Evolutionary conservation across 2,329 filamentous ascomycete species (phyloP).

Genomic region (Botrytis deweyae): DNA sequence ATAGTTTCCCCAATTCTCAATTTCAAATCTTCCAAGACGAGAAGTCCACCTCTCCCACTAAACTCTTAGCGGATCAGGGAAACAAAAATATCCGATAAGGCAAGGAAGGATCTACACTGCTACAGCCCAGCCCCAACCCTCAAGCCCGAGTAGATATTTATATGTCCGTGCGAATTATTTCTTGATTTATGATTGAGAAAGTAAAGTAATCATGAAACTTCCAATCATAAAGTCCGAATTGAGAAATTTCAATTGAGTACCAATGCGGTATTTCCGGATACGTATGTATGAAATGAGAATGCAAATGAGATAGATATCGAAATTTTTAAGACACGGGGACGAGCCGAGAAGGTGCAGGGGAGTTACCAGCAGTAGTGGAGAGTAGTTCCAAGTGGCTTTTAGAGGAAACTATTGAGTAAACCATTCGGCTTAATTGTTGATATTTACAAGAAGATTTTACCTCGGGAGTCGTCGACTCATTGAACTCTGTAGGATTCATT

Average conservation of each 20-base stretch:
- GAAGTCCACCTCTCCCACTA: neutral
- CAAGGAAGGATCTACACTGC: neutral
- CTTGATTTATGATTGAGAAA: neutral
- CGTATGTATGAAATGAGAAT: neutral
- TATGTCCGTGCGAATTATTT: neutral
- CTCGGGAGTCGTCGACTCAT: neutral
- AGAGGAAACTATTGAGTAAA: neutral
- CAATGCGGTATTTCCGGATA: neutral
- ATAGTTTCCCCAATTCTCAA: neutral
- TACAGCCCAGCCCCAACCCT: neutral
- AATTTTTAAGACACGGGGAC: neutral
- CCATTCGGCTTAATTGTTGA: neutral
- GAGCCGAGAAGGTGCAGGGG: neutral
- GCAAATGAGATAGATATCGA: neutral
- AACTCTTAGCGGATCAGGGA: neutral
- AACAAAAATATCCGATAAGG: conserved; percentile 3
- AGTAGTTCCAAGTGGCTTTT: neutral
- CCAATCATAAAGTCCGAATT: neutral
- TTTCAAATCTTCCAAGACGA: neutral
- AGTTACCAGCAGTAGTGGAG: neutral
- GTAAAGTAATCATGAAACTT: neutral
- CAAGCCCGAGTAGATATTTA: neutral
- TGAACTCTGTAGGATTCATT: neutral
- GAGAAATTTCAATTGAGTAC: neutral
- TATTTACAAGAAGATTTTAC: neutral